Percentiles rank a stretch among this genome's conserved stretches.
Evolutionary conservation across 23 red algal genomes (phyloP).

Genomic region (Gracilariopsis chorda): DNA sequence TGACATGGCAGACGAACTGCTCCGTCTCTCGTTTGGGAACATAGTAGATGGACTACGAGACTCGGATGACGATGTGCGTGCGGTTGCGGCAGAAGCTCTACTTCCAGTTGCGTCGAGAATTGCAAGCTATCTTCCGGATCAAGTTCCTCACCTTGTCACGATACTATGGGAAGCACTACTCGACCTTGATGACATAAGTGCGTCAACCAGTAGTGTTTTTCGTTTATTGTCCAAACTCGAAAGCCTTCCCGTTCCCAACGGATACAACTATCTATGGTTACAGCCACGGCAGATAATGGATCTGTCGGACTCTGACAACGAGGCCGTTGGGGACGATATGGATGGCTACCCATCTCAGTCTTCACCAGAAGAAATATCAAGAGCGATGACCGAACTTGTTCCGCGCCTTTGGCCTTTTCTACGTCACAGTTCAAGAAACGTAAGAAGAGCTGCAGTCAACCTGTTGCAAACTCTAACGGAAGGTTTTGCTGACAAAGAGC

Average conservation of each 20-base stretch:
- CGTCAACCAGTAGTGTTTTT: conserved; percentile 73
- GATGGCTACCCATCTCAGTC: background rate
- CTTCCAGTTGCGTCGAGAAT: conserved; percentile 48
- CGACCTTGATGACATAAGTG: conserved; percentile 87
- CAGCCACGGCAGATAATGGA: conserved; percentile 6
- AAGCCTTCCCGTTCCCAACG: conserved; percentile 21
- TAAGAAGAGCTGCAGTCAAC: conserved; percentile 69
- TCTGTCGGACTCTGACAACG: conserved; percentile 20
- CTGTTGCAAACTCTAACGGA: conserved; percentile 47
- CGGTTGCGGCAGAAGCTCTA: conserved; percentile 79
- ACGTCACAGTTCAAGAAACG: conserved; percentile 48
- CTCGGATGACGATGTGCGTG: conserved; percentile 89
- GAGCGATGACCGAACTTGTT: conserved; percentile 18
- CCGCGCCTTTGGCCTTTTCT: conserved; percentile 79
- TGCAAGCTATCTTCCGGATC: conserved; percentile 1
- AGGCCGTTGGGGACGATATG: background rate
- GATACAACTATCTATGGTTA: conserved; percentile 53
- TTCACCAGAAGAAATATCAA: background rate
- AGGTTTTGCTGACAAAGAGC: conserved; percentile 36
- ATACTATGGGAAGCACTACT: conserved; percentile 67
- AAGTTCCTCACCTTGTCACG: conserved; percentile 50
- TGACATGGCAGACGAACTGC: conserved; percentile 46
- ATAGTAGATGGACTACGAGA: conserved; percentile 60
- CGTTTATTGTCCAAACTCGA: conserved; percentile 53
- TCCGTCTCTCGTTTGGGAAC: conserved; percentile 43